Percentiles rank a stretch among this genome's conserved stretches.
Evolutionary conservation across 495 filamentous ascomycete genomes (phyloP).

Genomic region (Penicillium samsonianum): DNA sequence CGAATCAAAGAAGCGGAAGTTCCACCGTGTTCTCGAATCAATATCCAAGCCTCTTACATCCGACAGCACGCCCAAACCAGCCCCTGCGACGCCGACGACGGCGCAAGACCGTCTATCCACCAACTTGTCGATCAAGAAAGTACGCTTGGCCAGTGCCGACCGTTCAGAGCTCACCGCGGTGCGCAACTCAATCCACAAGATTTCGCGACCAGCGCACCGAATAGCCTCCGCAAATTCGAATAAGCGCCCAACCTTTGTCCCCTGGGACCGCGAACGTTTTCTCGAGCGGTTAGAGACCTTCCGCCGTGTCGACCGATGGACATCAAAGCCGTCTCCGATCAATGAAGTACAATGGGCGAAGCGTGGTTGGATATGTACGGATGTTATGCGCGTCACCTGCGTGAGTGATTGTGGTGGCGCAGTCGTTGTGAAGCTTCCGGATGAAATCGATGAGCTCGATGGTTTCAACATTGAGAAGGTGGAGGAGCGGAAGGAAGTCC

Average conservation of each 20-base stretch:
- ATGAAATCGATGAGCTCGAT: conserved; percentile 53
- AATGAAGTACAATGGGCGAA: conserved; percentile 96
- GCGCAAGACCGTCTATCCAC: conserved; percentile 33
- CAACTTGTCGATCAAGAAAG: conserved; percentile 42
- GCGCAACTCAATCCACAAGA: conserved; percentile 32
- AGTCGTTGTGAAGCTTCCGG: conserved; percentile 76
- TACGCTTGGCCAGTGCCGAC: conserved; percentile 35
- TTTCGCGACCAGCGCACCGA: conserved; percentile 26
- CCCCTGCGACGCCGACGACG: conserved; percentile 27
- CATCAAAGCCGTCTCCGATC: conserved; percentile 70
- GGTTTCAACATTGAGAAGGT: conserved; percentile 56
- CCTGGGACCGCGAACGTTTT: conserved; percentile 81
- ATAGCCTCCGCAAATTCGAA: conserved; percentile 27
- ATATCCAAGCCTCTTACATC: conserved; percentile 39
- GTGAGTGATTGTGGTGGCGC: conserved; percentile 76
- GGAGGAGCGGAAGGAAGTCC: conserved; percentile 63
- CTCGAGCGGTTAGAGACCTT: conserved; percentile 83
- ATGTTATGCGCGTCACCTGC: conserved; percentile 79
- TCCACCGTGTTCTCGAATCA: conserved; percentile 57
- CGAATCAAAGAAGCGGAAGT: conserved; percentile 58
- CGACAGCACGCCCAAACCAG: conserved; percentile 24
- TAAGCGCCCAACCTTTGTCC: conserved; percentile 65
- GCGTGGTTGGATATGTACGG: conserved; percentile 85
- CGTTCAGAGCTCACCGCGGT: conserved; percentile 26
- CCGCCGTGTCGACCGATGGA: conserved; percentile 84